Percentiles rank a stretch among this genome's conserved stretches.
These are phyloP conservation scores for Hypoxylon sp. DNA, from an alignment of 2,329 filamentous ascomycete species.

Conservation along the genomic window DNA sequence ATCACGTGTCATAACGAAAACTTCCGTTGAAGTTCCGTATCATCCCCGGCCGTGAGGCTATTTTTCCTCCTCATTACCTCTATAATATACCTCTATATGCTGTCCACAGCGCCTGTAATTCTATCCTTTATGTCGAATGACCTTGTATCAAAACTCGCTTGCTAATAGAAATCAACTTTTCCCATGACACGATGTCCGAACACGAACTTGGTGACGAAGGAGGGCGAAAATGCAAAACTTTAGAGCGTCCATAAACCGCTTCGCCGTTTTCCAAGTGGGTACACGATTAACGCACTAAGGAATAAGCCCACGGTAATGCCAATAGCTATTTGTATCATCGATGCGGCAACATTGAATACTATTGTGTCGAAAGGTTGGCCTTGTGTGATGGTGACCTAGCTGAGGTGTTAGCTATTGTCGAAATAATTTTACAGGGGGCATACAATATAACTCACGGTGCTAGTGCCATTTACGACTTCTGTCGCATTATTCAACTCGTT, in stretches of 20 bases:
- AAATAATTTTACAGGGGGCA: neutral
- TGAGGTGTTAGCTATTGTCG: conserved; percentile 28
- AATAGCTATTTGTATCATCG: conserved; percentile 68
- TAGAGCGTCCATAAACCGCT: conserved; percentile 66
- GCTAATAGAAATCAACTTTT: conserved; percentile 31
- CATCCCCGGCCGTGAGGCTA: conserved; percentile 38
- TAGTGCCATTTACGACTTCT: conserved; percentile 56
- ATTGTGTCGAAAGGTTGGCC: conserved; percentile 57
- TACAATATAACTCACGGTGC: conserved; percentile 43
- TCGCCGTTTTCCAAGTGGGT: conserved; percentile 65
- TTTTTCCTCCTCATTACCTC: conserved; percentile 43
- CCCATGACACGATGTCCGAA: conserved; percentile 26
- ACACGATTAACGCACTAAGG: conserved; percentile 64
- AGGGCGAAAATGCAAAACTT: conserved; percentile 25
- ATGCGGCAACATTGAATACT: conserved; percentile 63
- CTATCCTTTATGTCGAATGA: conserved; percentile 36
- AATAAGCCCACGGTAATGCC: conserved; percentile 67
- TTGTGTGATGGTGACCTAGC: conserved; percentile 48
- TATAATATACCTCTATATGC: conserved; percentile 45
- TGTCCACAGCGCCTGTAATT: conserved; percentile 38
- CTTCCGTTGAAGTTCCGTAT: conserved; percentile 23
- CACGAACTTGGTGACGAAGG: conserved; percentile 17
- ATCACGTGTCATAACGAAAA: conserved; percentile 40
- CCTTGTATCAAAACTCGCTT: conserved; percentile 40
- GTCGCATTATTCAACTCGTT: conserved; percentile 60